These are phyloP conservation scores for Malus hybrid DNA, from an alignment of 331 rosid species.

Conservation along the genomic window DNA sequence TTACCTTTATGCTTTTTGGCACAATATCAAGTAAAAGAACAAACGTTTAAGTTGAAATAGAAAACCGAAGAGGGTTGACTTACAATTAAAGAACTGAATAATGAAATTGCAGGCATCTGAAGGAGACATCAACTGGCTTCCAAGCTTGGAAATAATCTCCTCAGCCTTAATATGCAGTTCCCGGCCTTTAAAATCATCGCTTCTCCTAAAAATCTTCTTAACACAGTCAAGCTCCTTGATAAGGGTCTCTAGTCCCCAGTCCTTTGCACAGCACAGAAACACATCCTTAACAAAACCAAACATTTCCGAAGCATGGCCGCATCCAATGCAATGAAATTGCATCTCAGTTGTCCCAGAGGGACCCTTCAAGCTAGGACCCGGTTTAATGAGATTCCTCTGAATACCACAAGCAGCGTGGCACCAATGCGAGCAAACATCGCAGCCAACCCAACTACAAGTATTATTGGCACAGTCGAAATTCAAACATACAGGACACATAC, in stretches of 20 bases:
- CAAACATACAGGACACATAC: slow-evolving; percentile 96
- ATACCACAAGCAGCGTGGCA: slow-evolving; percentile 96
- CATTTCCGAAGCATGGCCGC: slow-evolving; percentile 90
- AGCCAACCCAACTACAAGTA: slow-evolving; percentile 98
- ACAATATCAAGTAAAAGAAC: neutral
- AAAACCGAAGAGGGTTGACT: slow-evolving; percentile 23
- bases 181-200: slow-evolving; percentile 86
- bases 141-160: slow-evolving; percentile 58
- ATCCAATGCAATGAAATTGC: slow-evolving; percentile 95
- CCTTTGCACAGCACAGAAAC: slow-evolving; percentile 76
- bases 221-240: slow-evolving; percentile 89
- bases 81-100: slow-evolving; percentile 75
- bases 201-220: slow-evolving; percentile 69
- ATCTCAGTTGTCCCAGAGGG: slow-evolving; percentile 75
- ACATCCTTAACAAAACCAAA: slow-evolving; percentile 98
- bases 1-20: too few species aligned
- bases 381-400: slow-evolving; percentile 71
- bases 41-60: neutral
- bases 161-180: slow-evolving; percentile 70
- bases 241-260: slow-evolving; percentile 84
- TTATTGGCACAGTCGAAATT: slow-evolving; percentile 89
- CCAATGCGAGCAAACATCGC: slow-evolving; percentile 97
- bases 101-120: slow-evolving; percentile 79
- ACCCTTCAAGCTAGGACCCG: slow-evolving; percentile 93
- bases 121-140: slow-evolving; percentile 60